Evolutionary conservation across 2,329 filamentous ascomycete species (phyloP), one percentile per base, ranked within the genome.

Genomic region (Dryadomyces sulphureus): DNA sequence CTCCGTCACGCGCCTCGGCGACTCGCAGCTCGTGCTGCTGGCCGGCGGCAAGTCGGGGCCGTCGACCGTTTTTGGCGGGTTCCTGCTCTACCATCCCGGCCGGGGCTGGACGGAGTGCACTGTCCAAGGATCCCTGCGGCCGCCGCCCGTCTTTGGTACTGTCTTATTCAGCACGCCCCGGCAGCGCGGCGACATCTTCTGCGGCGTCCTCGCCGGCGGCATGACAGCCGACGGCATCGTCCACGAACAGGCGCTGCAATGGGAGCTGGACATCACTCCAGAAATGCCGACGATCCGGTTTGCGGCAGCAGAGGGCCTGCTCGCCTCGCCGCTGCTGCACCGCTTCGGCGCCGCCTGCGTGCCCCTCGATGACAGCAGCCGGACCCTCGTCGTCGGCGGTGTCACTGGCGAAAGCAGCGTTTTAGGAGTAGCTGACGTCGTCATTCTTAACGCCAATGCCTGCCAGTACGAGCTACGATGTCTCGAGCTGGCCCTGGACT

Each of bases 161-260:
- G 50, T 64, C 14, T 53, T 73, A 2, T 51, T 62, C 9, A 52
- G 50, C 43, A 34, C 53, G 38, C 40, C 49, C 7, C 16, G 43
- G 39, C 54, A 53, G 35, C 59, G 52, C 38, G 55, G 62, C 21
- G 49, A 60, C 38, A 56, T 51, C 5, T 70, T 70, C 46, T 54
- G 60, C 38, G 88, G 88, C 1, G 59, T 90, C 2, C 54, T 92
- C 2, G 66, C 77, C 17, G 88, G 88, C 17, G 89, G 89, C 0
- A 80, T 93, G 56, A 67, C 70, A 20, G 62, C 63, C 35, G 70
- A 81, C 57, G 84, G 82, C 3, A 65, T 70, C 8, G 66, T 93
- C 14, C 62, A 77, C 19, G 64, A 72, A 38, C 74, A 80, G 48
- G 65, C 79, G 14, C 81, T 82, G 66, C 63, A 65, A 43, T 93